Base-by-base conservation (phyloP, 805 yeast species). In the Metschnikowia drakensbergensis region DNA sequence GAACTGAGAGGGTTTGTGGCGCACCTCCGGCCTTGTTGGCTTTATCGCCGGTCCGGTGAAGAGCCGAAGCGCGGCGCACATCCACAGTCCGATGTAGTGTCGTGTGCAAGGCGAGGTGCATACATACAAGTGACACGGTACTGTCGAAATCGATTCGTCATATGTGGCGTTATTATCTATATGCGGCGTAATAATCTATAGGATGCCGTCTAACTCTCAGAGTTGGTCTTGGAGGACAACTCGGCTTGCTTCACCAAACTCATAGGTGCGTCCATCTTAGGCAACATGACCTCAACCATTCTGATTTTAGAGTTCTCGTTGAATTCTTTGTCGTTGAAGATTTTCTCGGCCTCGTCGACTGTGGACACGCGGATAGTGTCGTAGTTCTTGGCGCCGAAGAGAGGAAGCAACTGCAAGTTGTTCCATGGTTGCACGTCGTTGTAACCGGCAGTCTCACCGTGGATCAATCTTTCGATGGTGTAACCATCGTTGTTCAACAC, bases 371-470 rank as follows among this genome's bases (percentile, higher is more conserved):
- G 57, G 28, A 53, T 32, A 13, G 66, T 42, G 41, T 69, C 70
- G 49, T 58, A 62, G 40, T 64, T 51, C 50, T 62, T 56, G 35
- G 69, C 68, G 13, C 63, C 62, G 51, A 69, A 69, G 10, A 67
- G 58, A 11, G 62, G 62, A 50, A 69, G 62, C 48, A 69, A 48
- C 48, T 60, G 58, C 49, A 61, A 58, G 55, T 68, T 67, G 51
- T 68, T 61, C 74, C 74, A 69, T 23, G 69, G 61, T 54, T 69
- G 72, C 50, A 69, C 68, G 48, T 68, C 68, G 55, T 68, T 67
- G 59, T 69, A 68, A 3, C 54, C 51, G n/a, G 71, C 69, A 30
- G 58, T 60, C 54, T 60, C 66, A 17, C 74, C 74, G 54, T 69
- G 74, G 38, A 69, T 67, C 55, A 69, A 63, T 54, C 70, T 63